A percentile compares a stretch with the other conserved stretches of the same genome.
These are phyloP conservation scores for Apiotrichum mycotoxinovorans DNA, from an alignment of 1,284 basidiomycete species.

Conservation along the genomic window DNA sequence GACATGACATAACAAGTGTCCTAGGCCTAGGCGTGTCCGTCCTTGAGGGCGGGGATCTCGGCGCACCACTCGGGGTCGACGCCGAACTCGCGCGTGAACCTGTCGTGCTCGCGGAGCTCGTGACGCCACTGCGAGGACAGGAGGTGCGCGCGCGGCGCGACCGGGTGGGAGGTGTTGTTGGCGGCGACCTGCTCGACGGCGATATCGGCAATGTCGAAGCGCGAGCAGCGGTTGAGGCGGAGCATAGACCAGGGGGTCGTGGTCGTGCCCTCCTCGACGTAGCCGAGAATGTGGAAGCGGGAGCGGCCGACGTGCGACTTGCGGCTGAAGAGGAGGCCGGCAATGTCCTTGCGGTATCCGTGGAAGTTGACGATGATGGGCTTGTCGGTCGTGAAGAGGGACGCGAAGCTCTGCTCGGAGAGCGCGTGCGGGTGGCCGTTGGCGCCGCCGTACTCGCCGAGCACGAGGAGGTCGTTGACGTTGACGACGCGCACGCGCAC, in stretches of 20 bases:
- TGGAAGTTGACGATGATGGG: constrained; percentile 80
- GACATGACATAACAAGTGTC: background rate
- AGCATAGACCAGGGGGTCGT: constrained; percentile 56
- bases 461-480: constrained; percentile 54
- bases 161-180: constrained; percentile 36
- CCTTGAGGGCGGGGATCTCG: constrained; percentile 34
- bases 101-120: constrained; percentile 43
- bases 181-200: constrained; percentile 47
- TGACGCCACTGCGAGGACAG: constrained; percentile 48
- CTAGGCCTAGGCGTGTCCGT: background rate
- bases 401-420: constrained; percentile 60
- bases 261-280: constrained; percentile 53
- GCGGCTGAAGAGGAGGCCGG: constrained; percentile 47
- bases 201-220: constrained; percentile 51
- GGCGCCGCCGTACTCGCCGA: constrained; percentile 54
- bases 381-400: constrained; percentile 67
- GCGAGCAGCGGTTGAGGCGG: constrained; percentile 50
- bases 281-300: constrained; percentile 50
- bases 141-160: constrained; percentile 46
- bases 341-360: constrained; percentile 53
- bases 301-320: constrained; percentile 45
- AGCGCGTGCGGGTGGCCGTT: constrained; percentile 59
- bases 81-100: constrained; percentile 48
- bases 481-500: constrained; percentile 69
- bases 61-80: constrained; percentile 46